These are phyloP conservation scores for Tolypocladium paradoxum DNA, from an alignment of 2,329 filamentous ascomycete genomes.

Conservation along the genomic window DNA sequence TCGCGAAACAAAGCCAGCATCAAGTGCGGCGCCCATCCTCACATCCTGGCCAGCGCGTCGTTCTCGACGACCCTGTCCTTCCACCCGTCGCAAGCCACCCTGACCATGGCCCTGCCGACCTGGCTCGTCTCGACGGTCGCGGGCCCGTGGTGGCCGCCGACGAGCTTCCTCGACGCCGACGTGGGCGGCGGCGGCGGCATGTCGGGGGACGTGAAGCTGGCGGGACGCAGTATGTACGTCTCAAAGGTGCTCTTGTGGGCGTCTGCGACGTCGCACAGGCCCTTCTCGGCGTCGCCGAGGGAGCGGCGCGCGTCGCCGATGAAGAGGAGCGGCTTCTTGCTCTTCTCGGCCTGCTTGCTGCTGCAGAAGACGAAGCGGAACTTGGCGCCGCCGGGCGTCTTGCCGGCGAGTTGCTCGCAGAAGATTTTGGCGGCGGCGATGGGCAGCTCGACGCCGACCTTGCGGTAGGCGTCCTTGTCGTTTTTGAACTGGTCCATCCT, in stretches of 20 bases:
- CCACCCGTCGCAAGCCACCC: slow-evolving; percentile 24
- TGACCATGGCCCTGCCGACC: slow-evolving; percentile 24
- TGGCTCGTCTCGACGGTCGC: slow-evolving; percentile 22
- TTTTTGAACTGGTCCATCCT: slow-evolving; percentile 35
- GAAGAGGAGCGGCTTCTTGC: slow-evolving; percentile 23
- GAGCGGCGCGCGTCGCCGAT: slow-evolving; percentile 24
- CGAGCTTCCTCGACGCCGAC: slow-evolving; percentile 12
- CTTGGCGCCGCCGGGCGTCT: slow-evolving; percentile 17
- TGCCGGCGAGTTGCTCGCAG: slow-evolving; percentile 16
- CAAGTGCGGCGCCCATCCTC: neutral
- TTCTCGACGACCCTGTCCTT: slow-evolving; percentile 24
- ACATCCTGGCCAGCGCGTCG: slow-evolving; percentile 19
- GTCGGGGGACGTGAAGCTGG: slow-evolving; percentile 16
- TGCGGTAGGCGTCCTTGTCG: slow-evolving; percentile 30
- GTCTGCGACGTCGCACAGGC: slow-evolving; percentile 26
- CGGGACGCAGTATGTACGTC: slow-evolving; percentile 26
- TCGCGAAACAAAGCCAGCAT: neutral
- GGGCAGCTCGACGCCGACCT: slow-evolving; percentile 50
- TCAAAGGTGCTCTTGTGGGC: slow-evolving; percentile 20
- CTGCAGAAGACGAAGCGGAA: slow-evolving; percentile 35
- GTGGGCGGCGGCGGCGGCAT: slow-evolving; percentile 12
- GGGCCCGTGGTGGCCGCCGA: slow-evolving; percentile 16
- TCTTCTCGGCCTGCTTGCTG: slow-evolving; percentile 21
- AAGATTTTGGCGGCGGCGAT: slow-evolving; percentile 50
- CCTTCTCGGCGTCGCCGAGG: slow-evolving; percentile 28